Base-by-base conservation (phyloP, 2,329 filamentous ascomycete species). In the Simplicillium aogashimaense region DNA sequence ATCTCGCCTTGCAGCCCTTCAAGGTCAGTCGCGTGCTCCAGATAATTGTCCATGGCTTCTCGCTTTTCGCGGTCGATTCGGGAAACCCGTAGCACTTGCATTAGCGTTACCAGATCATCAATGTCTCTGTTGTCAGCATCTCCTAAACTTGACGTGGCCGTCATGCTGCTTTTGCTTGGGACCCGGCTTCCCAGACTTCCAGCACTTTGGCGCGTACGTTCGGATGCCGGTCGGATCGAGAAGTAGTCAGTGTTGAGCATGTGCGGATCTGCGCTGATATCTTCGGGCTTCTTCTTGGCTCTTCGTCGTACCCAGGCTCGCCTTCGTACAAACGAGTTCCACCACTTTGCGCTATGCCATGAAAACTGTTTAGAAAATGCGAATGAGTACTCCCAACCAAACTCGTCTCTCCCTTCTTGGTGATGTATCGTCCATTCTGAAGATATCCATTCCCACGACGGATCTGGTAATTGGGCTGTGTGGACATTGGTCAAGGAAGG, bases 331-430 rank as follows among this genome's bases (percentile, higher is more conserved):
- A 90, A 98, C 1, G 87, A 94, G 58, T 89, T 90, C 61, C 87
- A 95, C 89, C 90, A 97, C 18, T 78, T 83, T 14, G 85, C 84
- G 3, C 82, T 81, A 59, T 98, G 92, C 92, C 92, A 98, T 3
- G 79, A 77, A 48, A 84, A 87, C 33, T 64, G 69, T 44, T 73
- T 77, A 47, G 69, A 68, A 56, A 97, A 98, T 48, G 85, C 82
- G 57, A 95, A 88, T 13, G 86, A 92, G 61, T 98, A 98, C 57
- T 94, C 83, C 92, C 92, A 98, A 3, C 92, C 92, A 46, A 90
- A 85, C 46, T 90, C 83, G 53, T 97, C 92, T 30, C 61, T 51
- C 43, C 83, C 82, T 3, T 83, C 76, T 67, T 90, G 86, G 74
- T 86, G 66, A 43, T 76, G 72, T 49, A 83, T 53, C 20, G 65